These are phyloP conservation scores for Cladosporium halotolerans DNA, from an alignment of 2,329 filamentous ascomycete genomes.

Conservation along the genomic window DNA sequence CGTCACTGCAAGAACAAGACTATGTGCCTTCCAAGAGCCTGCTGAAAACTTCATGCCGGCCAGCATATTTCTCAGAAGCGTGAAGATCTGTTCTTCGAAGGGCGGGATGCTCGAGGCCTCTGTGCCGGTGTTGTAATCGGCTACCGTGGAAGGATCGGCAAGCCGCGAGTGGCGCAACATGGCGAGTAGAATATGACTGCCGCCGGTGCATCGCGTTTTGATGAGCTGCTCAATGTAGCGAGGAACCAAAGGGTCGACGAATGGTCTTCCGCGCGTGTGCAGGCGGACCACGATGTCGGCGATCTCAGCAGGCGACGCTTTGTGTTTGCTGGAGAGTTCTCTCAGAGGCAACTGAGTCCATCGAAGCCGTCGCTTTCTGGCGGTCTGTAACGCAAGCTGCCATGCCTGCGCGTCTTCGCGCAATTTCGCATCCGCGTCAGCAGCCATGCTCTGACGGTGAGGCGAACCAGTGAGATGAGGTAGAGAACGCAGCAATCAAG, in stretches of 20 bases:
- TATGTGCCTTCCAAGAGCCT: slow-evolving; percentile 15
- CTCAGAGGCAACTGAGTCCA: slow-evolving; percentile 13
- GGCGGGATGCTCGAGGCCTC: slow-evolving; percentile 15
- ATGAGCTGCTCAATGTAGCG: slow-evolving; percentile 25
- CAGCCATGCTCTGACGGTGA: background rate
- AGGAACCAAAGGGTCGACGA: slow-evolving; percentile 27
- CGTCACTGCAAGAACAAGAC: slow-evolving; percentile 20
- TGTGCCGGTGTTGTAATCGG: background rate
- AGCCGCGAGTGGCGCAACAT: slow-evolving; percentile 25
- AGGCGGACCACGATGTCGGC: slow-evolving; percentile 22
- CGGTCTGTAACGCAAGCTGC: background rate
- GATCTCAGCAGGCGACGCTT: slow-evolving; percentile 15
- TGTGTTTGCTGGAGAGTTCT: slow-evolving; percentile 14
- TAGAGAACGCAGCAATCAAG: background rate
- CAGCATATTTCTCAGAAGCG: slow-evolving; percentile 23
- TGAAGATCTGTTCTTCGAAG: slow-evolving; percentile 29
- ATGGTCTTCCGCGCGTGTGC: slow-evolving; percentile 7
- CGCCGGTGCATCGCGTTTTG: slow-evolving; percentile 17
- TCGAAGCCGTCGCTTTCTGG: background rate
- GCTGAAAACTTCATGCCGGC: slow-evolving; percentile 17
- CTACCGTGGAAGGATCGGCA: background rate
- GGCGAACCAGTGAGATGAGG: background rate
- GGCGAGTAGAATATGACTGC: slow-evolving; percentile 24
- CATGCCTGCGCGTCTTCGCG: slow-evolving; percentile 2
- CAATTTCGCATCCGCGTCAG: background rate